Evolutionary conservation across 2,329 filamentous ascomycete species (phyloP).

Genomic region (Aspergillus vadensis): DNA sequence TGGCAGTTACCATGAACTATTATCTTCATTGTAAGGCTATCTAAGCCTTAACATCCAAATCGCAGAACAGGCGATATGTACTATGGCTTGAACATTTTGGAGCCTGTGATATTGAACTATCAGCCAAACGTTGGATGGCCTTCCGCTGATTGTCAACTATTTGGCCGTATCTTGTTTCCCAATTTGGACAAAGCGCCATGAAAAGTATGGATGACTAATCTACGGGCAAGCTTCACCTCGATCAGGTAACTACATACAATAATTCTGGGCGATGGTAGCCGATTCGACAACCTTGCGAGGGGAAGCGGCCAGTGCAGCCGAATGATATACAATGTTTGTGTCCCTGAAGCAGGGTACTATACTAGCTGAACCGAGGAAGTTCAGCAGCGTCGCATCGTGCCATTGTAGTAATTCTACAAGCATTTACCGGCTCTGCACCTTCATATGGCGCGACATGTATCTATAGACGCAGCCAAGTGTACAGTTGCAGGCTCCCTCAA

Average conservation of each 20-base stretch:
- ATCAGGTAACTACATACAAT: not conserved
- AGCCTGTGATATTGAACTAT: not conserved
- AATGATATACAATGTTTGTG: not conserved
- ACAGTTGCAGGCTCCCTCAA: too few relatives aligned
- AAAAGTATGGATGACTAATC: slow-evolving; percentile 1
- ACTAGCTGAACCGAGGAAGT: not conserved
- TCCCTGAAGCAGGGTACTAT: not conserved
- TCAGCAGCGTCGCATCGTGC: not conserved
- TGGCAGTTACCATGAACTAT: not conserved
- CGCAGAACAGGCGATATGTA: not conserved
- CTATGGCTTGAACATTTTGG: not conserved
- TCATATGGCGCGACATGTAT: too few relatives aligned
- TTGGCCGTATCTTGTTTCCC: not conserved
- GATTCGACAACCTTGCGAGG: not conserved
- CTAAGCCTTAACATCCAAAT: not conserved
- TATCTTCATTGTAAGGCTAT: too few relatives aligned
- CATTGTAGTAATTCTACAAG: not conserved
- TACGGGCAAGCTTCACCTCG: too few relatives aligned
- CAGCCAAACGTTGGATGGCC: not conserved
- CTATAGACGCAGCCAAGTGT: too few relatives aligned
- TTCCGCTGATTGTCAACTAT: not conserved
- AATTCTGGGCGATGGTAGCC: not conserved
- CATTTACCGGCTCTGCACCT: not conserved
- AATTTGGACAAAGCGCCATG: not conserved
- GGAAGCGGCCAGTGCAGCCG: not conserved